Evolutionary conservation across 1,284 basidiomycete species (phyloP).

Genomic region (Chondrostereum purpureum): DNA sequence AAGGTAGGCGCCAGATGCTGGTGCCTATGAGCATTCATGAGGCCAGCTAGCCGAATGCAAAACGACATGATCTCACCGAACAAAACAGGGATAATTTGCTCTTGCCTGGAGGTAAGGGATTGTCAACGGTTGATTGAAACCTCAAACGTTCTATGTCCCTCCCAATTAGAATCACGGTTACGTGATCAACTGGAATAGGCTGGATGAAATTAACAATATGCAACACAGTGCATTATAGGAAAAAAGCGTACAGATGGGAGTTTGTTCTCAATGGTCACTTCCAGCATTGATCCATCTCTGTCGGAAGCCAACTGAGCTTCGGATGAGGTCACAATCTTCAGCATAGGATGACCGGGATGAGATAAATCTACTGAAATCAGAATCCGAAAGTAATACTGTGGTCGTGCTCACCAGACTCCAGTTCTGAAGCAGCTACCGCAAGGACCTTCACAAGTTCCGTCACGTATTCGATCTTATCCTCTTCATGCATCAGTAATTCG

Average conservation of each 20-base stretch:
- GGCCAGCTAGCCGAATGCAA: conserved; percentile 4
- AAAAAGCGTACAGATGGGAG: conserved; percentile 62
- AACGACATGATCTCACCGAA: conserved; percentile 50
- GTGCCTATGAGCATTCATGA: conserved; percentile 38
- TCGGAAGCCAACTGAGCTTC: conserved; percentile 43
- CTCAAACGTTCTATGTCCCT: conserved; percentile 50
- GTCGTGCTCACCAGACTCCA: conserved; percentile 49
- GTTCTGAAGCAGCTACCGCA: conserved; percentile 35
- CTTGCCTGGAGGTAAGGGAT: conserved; percentile 44
- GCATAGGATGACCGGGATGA: conserved; percentile 60
- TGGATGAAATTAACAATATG: conserved; percentile 18
- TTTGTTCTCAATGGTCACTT: conserved; percentile 51
- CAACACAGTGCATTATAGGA: conserved; percentile 2
- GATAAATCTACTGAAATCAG: conserved; percentile 43
- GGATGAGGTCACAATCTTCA: conserved; percentile 43
- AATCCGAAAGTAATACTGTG: neutral
- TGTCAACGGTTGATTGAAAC: conserved; percentile 34
- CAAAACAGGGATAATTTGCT: conserved; percentile 57
- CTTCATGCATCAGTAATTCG: conserved; percentile 46
- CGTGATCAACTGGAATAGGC: conserved; percentile 45
- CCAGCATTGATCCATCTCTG: conserved; percentile 60
- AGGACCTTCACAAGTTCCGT: conserved; percentile 45
- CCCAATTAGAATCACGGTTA: conserved; percentile 46
- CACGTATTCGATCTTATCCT: conserved; percentile 48
- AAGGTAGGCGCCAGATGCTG: conserved; percentile 54